A percentile compares a stretch with the other conserved stretches of the same genome.
Evolutionary conservation across 352 stramenopile species (phyloP).

Genomic region (Phytophthora ramorum): DNA sequence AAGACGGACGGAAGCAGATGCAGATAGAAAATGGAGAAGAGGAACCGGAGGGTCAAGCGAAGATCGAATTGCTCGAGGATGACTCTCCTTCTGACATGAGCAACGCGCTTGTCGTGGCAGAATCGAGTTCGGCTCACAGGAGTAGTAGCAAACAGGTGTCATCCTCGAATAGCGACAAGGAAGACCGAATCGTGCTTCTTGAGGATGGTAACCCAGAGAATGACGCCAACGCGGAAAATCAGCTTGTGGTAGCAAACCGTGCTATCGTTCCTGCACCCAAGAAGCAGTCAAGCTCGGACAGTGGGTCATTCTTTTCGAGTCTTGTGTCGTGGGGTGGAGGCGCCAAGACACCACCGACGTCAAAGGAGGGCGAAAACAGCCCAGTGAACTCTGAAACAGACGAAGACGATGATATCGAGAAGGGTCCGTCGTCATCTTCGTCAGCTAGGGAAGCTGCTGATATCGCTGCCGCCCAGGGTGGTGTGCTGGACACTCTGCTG

Average conservation of each 20-base stretch:
- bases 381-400: constrained; percentile 81
- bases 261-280: constrained; percentile 30
- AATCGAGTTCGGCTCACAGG: constrained; percentile 1
- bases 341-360: constrained; percentile 50
- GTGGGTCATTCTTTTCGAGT: constrained; percentile 42
- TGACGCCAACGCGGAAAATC: constrained; percentile 43
- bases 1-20: constrained; percentile 49
- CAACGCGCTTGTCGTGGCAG: constrained; percentile 46
- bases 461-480: constrained; percentile 57
- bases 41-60: constrained; percentile 38
- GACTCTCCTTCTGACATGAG: constrained; percentile 32
- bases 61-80: constrained; percentile 55
- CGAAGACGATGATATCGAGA: constrained; percentile 77
- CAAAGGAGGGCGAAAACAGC: constrained; percentile 40
- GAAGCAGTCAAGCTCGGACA: constrained; percentile 43
- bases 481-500: constrained; percentile 78
- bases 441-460: constrained; percentile 64
- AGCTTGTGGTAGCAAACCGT: constrained; percentile 51
- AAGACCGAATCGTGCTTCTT: constrained; percentile 44
- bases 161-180: constrained; percentile 10
- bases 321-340: constrained; percentile 75
- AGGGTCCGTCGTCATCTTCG: constrained; percentile 59
- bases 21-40: constrained; percentile 44
- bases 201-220: constrained; percentile 47
- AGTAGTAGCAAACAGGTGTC: constrained; percentile 13